Evolutionary conservation across 2,329 filamentous ascomycete genomes (phyloP).

Genomic region (Aureobasidium sp.): DNA sequence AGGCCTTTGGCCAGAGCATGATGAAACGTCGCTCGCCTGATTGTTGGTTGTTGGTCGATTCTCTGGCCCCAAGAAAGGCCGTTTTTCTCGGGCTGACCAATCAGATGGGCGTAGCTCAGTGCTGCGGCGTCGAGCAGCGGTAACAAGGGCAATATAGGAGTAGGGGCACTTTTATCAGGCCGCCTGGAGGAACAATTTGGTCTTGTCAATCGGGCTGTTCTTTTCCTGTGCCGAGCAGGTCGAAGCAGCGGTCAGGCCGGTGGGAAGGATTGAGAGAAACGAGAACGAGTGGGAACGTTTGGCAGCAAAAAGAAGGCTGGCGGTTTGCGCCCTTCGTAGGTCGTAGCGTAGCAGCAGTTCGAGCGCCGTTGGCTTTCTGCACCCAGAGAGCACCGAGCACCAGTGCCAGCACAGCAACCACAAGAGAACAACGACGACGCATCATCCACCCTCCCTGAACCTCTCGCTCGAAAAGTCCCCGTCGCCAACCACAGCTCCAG

Average conservation of each 20-base stretch:
- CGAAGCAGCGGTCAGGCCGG: conserved; percentile 1
- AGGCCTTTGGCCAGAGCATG: neutral
- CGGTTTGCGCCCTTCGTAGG: neutral
- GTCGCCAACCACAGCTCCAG: neutral
- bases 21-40: conserved; percentile 1
- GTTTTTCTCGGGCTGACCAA: neutral
- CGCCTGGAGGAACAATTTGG: neutral
- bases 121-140: neutral
- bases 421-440: conserved; percentile 1
- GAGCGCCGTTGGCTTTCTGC: conserved; percentile 7
- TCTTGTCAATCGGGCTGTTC: neutral
- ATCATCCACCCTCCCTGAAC: neutral
- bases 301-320: neutral
- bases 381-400: neutral
- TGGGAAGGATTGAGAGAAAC: neutral
- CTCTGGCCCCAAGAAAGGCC: neutral
- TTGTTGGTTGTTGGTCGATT: neutral
- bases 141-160: neutral
- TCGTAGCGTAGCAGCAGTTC: neutral
- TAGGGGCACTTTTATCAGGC: neutral
- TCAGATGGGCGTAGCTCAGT: neutral
- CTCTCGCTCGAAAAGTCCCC: neutral
- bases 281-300: neutral
- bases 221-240: neutral
- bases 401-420: conserved; percentile 2